Base-by-base conservation (phyloP, 2,329 filamentous ascomycete genomes). In the Cryphonectria naterciae region DNA sequence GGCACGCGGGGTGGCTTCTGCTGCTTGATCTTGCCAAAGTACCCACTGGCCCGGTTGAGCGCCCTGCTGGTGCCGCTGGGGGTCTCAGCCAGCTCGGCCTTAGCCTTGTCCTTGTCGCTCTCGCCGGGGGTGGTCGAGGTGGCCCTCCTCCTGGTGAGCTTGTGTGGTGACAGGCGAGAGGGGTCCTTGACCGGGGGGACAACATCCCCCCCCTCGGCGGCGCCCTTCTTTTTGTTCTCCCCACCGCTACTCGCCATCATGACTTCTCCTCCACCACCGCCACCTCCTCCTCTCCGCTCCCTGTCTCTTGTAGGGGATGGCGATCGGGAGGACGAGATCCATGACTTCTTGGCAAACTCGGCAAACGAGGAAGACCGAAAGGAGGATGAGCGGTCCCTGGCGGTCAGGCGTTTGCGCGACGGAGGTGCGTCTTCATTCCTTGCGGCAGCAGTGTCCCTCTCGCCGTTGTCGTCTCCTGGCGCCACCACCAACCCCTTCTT, bases 1-100 rank as follows among this genome's bases (percentile, higher is more conserved):
- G 84, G 80, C 71, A 37, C 6, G 28, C 78, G 79, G 54, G 81
- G 81, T 61, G 84, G 83, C 39, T 81, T 81, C 68, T 43, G 66
- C n/a, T 84, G 81, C 75, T 86, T 87, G 72, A 88, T 85, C 76
- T 82, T 87, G 71, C 82, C 84, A 67, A 89, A 79, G 75, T 87
- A 88, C 56, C 79, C 79, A 72, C 80, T 83, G 65, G 86, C 83
- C 65, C 84, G 82, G 66, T 79, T 81, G 65, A 85, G 77, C 1
- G 81, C 78, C 56, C 80, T 82, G 39, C 81, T 78, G 32, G 77
- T 76, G 72, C 80, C 74, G 70, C 80, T 82, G 49, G 79, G 74
- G 17, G 81, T 79, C 43, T 85, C 82, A 49, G 75, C 75, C 22
- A 78, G 77, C 69, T 77, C 78, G 60, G 73, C 77, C n/a, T 76